Base-by-base conservation (phyloP, 2,329 filamentous ascomycete species). In the Seiridium unicorne region DNA sequence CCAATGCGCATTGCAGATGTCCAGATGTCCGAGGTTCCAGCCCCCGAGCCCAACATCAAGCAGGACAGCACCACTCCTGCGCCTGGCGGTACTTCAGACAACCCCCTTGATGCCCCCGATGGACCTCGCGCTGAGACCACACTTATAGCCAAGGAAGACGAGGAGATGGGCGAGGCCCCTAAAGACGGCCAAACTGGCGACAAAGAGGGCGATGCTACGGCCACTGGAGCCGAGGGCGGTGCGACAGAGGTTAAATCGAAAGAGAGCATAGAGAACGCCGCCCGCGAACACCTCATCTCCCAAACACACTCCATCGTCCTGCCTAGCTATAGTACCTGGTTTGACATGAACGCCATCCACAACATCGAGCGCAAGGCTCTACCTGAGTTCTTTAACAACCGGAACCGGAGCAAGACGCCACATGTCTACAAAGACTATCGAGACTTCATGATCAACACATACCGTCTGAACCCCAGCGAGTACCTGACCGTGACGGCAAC, bases 381-480 rank as follows among this genome's bases (percentile, higher is more conserved):
- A 66, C 93, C 94, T 26, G 95, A 99, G 74, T 99, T 98, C 79
- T 99, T 99, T 85, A 99, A 99, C 80, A 94, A 88, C 75, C 88
- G 95, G 62, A 99, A 99, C 77, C 90, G 95, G 70, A 98, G 95
- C 87, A 99, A 99, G 80, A 99, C 95, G 0, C 90, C 93, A 1
- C 89, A 93, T 54, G 92, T 98, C 31, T 99, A 99, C 81, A 98
- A 98, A 77, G 95, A 99, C 73, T 99, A 99, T 77, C 89, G 95
- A 68, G 95, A 99, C 73, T 99, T 99, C 73, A 99, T 99, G 95
- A 93, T 99, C 79, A 99, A 99, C 79, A 98, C 95, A 11, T 99
- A 99, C 77, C 89, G 95, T 44, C 81, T 99, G 60, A 99, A 98
- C 73, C 95, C 95, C 4, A 85, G 93, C 58, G 95, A 99, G 75